Percentiles rank a stretch among this genome's conserved stretches.
These are phyloP conservation scores for Cryptococcus hybrid DNA, from an alignment of 1,284 basidiomycete genomes.

Conservation along the genomic window DNA sequence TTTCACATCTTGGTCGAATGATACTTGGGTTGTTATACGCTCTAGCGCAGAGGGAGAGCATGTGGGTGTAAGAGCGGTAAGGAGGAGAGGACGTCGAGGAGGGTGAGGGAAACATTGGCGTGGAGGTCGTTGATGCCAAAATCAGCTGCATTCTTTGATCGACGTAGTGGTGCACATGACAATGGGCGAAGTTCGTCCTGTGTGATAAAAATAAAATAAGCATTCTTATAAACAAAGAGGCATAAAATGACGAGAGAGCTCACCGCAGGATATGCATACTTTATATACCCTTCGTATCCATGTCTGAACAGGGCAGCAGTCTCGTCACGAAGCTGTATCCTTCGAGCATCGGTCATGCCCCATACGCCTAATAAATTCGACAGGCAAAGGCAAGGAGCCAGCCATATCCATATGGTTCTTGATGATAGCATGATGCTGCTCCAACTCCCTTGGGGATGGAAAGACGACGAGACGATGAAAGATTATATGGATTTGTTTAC, in stretches of 20 bases:
- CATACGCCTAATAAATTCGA: slow-evolving; percentile 1
- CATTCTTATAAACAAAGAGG: neutral
- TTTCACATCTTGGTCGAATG: slow-evolving; percentile 51
- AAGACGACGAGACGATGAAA: too few relatives aligned
- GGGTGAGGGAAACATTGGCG: slow-evolving; percentile 55
- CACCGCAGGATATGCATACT: slow-evolving; percentile 48
- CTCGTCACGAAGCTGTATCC: neutral
- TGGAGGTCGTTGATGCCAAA: slow-evolving; percentile 67
- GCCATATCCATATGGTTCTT: neutral
- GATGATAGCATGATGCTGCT: too few relatives aligned
- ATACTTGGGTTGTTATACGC: slow-evolving; percentile 22
- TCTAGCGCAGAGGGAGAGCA: slow-evolving; percentile 34
- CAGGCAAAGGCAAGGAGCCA: neutral
- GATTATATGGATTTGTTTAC: too few relatives aligned
- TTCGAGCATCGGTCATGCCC: slow-evolving; percentile 6
- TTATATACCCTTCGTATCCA: slow-evolving; percentile 48
- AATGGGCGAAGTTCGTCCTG: slow-evolving; percentile 72
- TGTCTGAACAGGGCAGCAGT: slow-evolving; percentile 39
- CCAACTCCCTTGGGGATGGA: too few relatives aligned
- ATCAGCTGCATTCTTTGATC: slow-evolving; percentile 31
- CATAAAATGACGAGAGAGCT: neutral
- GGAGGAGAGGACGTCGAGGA: slow-evolving; percentile 43
- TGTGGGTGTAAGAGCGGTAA: slow-evolving; percentile 36
- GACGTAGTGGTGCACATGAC: slow-evolving; percentile 61
- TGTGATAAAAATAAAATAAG: neutral